These are phyloP conservation scores for Trametes villosa DNA, from an alignment of 768 basidiomycete genomes.

Conservation along the genomic window DNA sequence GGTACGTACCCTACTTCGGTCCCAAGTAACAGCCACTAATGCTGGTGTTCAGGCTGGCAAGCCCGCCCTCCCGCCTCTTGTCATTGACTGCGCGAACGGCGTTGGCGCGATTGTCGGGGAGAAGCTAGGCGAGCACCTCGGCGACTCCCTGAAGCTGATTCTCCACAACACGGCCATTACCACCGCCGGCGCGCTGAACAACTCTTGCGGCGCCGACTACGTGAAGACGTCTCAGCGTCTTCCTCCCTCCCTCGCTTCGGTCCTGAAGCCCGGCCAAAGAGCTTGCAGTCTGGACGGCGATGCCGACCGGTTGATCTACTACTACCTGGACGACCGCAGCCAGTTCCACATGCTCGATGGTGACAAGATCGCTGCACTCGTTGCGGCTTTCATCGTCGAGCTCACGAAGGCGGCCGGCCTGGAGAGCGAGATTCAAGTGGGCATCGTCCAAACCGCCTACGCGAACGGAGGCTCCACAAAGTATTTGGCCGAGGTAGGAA, in stretches of 20 bases:
- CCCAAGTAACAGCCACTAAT: not conserved
- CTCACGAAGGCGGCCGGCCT: constrained; percentile 86
- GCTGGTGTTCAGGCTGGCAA: constrained; percentile 56
- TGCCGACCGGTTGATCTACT: constrained; percentile 96
- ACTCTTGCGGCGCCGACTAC: constrained; percentile 91
- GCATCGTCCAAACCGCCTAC: constrained; percentile 98
- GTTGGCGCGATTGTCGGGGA: constrained; percentile 81
- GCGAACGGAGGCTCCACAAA: constrained; percentile 97
- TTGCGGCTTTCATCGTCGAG: constrained; percentile 91
- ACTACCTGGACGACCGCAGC: constrained; percentile 78
- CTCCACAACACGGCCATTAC: constrained; percentile 71
- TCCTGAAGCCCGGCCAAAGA: constrained; percentile 71
- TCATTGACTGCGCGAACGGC: constrained; percentile 99
- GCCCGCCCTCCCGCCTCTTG: constrained; percentile 56
- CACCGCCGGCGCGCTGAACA: constrained; percentile 77
- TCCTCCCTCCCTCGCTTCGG: constrained; percentile 72
- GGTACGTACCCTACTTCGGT: constrained; percentile 51
- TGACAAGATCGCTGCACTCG: constrained; percentile 95
- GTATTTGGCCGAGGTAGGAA: constrained; percentile 77
- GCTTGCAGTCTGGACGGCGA: constrained; percentile 97
- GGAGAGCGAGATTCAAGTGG: constrained; percentile 77
- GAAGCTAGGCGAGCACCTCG: constrained; percentile 63
- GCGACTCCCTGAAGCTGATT: constrained; percentile 60
- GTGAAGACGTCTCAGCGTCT: constrained; percentile 92
- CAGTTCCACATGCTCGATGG: constrained; percentile 94